phyloP scores from a whole-genome alignment of 768 basidiomycete genomes.

The Psilocybe azurescens region DNA sequence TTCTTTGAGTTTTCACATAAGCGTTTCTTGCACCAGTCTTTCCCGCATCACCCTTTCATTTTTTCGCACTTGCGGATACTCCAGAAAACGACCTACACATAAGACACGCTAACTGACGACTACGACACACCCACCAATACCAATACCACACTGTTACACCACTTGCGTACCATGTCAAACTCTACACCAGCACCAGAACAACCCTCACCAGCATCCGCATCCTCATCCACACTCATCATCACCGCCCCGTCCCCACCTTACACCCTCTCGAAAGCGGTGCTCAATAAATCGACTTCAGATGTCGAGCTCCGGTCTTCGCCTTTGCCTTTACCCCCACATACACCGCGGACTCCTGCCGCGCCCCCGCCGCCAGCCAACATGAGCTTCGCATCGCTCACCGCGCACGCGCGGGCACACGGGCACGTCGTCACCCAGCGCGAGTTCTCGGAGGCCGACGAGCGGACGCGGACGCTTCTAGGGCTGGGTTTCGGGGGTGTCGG shows the following conservation, averaged over 20 bases:
- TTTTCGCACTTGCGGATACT: too few species aligned
- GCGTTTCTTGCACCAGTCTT: too few species aligned
- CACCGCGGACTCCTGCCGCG: too few species aligned
- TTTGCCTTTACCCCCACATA: too few species aligned
- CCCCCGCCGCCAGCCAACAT: too few species aligned
- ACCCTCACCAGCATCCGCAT: slow-evolving; percentile 18
- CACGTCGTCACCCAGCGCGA: neutral
- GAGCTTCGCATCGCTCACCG: neutral
- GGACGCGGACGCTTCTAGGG: neutral
- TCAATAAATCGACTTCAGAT: neutral
- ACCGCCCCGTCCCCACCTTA: slow-evolving; percentile 11
- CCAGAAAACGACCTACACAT: neutral
- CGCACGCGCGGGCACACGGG: neutral
- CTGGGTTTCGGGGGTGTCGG: neutral
- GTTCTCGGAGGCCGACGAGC: neutral
- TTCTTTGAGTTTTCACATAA: too few species aligned
- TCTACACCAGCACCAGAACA: neutral
- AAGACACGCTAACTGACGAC: neutral
- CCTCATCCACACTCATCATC: slow-evolving; percentile 22
- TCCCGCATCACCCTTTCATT: too few species aligned
- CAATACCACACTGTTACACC: too few species aligned
- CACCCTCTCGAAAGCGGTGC: neutral
- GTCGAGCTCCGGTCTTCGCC: too few species aligned
- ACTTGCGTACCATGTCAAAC: neutral
- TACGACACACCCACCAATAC: neutral